Conservation (phyloP, 2,329 filamentous ascomycete genomes). For the Annulohypoxylon truncatum region DNA sequence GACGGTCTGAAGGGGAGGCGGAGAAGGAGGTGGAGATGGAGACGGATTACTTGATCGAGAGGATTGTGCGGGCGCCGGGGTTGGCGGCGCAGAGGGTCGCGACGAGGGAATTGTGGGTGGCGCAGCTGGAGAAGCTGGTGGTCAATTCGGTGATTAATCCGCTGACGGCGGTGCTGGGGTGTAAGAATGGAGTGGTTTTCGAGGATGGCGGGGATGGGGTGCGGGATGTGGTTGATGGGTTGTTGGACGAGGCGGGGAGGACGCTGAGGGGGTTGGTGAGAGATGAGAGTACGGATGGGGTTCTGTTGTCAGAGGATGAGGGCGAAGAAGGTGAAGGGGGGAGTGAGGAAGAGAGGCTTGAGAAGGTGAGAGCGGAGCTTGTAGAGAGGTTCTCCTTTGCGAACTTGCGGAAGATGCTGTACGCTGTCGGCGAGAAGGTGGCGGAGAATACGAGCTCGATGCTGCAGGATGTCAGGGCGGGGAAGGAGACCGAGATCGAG, state of each 20-base stretch:
- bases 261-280: slow-evolving; percentile 78
- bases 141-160: slow-evolving; percentile 87
- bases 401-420: slow-evolving; percentile 59
- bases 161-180: slow-evolving; percentile 80
- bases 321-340: background rate
- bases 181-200: slow-evolving; percentile 82
- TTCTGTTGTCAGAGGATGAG: slow-evolving; percentile 48
- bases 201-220: slow-evolving; percentile 60
- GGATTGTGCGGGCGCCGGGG: slow-evolving; percentile 57
- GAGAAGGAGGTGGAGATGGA: background rate
- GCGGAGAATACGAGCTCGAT: slow-evolving; percentile 69
- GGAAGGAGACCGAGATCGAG: slow-evolving; percentile 65
- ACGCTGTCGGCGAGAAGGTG: slow-evolving; percentile 61
- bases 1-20: slow-evolving; percentile 49
- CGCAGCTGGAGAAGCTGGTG: slow-evolving; percentile 89
- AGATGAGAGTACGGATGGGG: slow-evolving; percentile 60
- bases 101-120: slow-evolving; percentile 60
- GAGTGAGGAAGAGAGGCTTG: slow-evolving; percentile 35
- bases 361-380: slow-evolving; percentile 55
- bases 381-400: slow-evolving; percentile 58
- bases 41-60: slow-evolving; percentile 55
- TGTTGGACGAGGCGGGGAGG: slow-evolving; percentile 79
- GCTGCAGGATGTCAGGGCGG: slow-evolving; percentile 67
- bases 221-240: slow-evolving; percentile 69
- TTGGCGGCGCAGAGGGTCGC: slow-evolving; percentile 57